These are phyloP conservation scores for Acorus calamus DNA, from an alignment of 106 monocot genomes.

Conservation along the genomic window DNA sequence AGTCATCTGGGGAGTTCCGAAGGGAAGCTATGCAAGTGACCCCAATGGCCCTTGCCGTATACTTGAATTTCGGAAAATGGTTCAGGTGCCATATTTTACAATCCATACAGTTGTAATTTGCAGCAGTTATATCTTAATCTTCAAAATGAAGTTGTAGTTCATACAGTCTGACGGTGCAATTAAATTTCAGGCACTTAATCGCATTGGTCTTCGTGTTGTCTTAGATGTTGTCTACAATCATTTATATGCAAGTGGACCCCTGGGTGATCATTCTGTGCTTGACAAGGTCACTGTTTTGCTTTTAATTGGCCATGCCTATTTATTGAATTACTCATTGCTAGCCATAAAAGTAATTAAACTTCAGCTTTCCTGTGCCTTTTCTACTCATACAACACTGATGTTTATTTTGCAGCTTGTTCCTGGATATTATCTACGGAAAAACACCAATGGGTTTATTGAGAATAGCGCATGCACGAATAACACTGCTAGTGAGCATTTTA, in stretches of 20 bases:
- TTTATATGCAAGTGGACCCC: constrained; percentile 54
- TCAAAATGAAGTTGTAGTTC: not conserved
- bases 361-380: not conserved
- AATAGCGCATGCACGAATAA: constrained; percentile 67
- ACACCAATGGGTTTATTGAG: constrained; percentile 64
- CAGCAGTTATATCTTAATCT: not conserved
- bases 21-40: constrained; percentile 79
- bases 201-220: constrained; percentile 75
- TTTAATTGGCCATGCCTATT: not conserved
- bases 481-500: constrained; percentile 87
- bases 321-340: not conserved
- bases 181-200: constrained; percentile 63
- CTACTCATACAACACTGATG: not conserved
- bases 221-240: constrained; percentile 96
- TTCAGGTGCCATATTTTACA: constrained; percentile 41
- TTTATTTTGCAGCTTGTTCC: constrained; percentile 58
- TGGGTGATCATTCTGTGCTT: constrained; percentile 55
- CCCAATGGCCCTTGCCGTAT: constrained; percentile 64
- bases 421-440: constrained; percentile 75
- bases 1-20: constrained; percentile 84
- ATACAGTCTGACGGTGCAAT: not conserved
- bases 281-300: constrained; percentile 50
- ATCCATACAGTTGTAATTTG: not conserved
- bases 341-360: not conserved
- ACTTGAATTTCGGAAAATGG: constrained; percentile 78